Base-by-base conservation (phyloP, 2,329 filamentous ascomycete species). In the Neofusicoccum cordaticola region DNA sequence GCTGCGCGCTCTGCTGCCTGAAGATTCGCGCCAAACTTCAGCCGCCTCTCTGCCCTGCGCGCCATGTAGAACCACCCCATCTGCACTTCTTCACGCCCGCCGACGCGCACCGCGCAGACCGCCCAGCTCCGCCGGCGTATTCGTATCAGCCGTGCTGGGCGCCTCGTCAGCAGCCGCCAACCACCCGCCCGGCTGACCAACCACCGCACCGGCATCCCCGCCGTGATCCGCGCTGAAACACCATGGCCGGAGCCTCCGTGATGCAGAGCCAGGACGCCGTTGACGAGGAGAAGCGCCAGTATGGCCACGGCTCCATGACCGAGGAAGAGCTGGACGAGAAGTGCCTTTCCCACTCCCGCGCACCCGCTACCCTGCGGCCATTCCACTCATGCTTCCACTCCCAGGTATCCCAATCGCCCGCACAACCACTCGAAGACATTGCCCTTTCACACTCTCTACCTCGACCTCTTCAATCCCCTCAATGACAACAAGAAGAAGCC, bases 381-480 rank as follows among this genome's bases (percentile, higher is more conserved):
- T 31, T 31, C 27, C 27, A 1, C 27, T 31, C 4, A 31, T 31
- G 27, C 27, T 31, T 31, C 27, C 27, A 62, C 34, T 17, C 11
- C 9, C 48, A 92, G 90, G 73, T 96, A 91, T 73, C 92, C 93
- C 2, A 88, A 92, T 71, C 87, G 93, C 2, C 95, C 95, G 3
- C 86, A 82, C 67, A 99, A 98, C 69, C 86, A 90, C 70, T 87
- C 87, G 44, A 87, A 86, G 67, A 97, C 94, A 0, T 81, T 96
- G 9, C 86, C 87, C 4, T 99, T 99, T 73, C 90, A 92, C 66
- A 88, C 91, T 3, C 83, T 99, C 0, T 92, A 90, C 74, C 81
- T 84, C 15, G 83, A 84, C 27, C 83, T 99, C 0, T 98, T 99
- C 81, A 90, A 96, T 70, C 93, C 93, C 1, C 78, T 90, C 9